Evolutionary conservation across 1,284 basidiomycete species (phyloP).

Genomic region (Cryptococcus sp.): DNA sequence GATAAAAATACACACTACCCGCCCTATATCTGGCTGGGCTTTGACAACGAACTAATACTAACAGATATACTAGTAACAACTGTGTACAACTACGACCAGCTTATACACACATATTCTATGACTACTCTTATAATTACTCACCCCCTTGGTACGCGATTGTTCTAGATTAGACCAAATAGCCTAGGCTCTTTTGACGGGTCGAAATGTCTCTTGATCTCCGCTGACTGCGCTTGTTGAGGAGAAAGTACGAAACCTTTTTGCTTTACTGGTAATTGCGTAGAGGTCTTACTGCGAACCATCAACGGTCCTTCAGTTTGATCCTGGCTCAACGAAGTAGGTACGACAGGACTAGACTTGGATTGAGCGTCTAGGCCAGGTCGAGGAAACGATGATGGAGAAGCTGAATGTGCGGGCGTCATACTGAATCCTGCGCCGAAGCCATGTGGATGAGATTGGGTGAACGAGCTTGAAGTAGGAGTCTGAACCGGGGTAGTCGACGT

Average conservation of each 20-base stretch:
- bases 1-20: too few relatives aligned
- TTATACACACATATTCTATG: too few relatives aligned
- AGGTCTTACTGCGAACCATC: slow-evolving; percentile 15
- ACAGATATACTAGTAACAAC: too few relatives aligned
- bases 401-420: too few relatives aligned
- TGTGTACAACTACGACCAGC: too few relatives aligned
- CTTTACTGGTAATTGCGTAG: slow-evolving; percentile 12
- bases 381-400: too few relatives aligned
- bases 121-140: too few relatives aligned
- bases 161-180: slow-evolving; percentile 38
- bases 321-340: too few relatives aligned
- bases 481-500: slow-evolving; percentile 6
- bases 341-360: too few relatives aligned
- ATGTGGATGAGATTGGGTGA: not conserved
- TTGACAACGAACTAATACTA: too few relatives aligned
- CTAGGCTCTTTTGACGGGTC: slow-evolving; percentile 46
- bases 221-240: not conserved
- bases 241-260: slow-evolving; percentile 14
- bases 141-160: too few relatives aligned
- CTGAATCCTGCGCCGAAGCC: not conserved
- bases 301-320: not conserved
- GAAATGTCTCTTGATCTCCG: slow-evolving; percentile 33
- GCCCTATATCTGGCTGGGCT: too few relatives aligned
- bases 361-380: not conserved
- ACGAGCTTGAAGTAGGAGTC: not conserved